Evolutionary conservation across 2,329 filamentous ascomycete species (phyloP).

Genomic region (Aschersonia sp.): DNA sequence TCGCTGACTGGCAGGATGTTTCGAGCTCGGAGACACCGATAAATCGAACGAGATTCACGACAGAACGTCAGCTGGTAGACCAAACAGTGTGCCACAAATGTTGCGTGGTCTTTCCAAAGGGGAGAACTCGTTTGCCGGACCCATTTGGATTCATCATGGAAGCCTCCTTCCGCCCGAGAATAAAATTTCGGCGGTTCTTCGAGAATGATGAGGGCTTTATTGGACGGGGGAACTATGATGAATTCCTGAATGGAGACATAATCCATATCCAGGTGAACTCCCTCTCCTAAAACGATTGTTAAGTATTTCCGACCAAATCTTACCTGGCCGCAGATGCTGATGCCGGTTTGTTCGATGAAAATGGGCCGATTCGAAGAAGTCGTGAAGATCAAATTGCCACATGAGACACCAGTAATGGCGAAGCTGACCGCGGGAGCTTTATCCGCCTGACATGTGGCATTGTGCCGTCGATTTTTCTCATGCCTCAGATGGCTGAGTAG

Average conservation of each 20-base stretch:
- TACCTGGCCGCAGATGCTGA: slow-evolving; percentile 13
- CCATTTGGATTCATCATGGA: slow-evolving; percentile 6
- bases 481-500: slow-evolving; percentile 13
- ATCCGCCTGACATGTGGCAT: slow-evolving; percentile 4
- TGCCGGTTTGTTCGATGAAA: slow-evolving; percentile 26
- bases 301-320: slow-evolving; percentile 29
- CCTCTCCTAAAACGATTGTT: slow-evolving; percentile 18
- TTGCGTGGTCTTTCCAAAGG: slow-evolving; percentile 13
- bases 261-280: slow-evolving; percentile 28
- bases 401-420: slow-evolving; percentile 16
- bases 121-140: slow-evolving; percentile 16
- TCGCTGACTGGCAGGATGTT: slow-evolving; percentile 11
- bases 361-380: slow-evolving; percentile 15
- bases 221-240: slow-evolving; percentile 19
- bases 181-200: slow-evolving; percentile 36
- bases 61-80: slow-evolving; percentile 21
- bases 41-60: slow-evolving; percentile 4
- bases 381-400: slow-evolving; percentile 32
- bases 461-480: slow-evolving; percentile 11
- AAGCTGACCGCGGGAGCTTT: slow-evolving; percentile 8
- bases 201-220: slow-evolving; percentile 34
- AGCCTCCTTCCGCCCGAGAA: slow-evolving; percentile 4
- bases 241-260: slow-evolving; percentile 32
- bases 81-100: slow-evolving; percentile 24
- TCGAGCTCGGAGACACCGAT: slow-evolving; percentile 9